Evolutionary conservation across 257 asterid species (phyloP).

Genomic region (Salvia miltiorrhiza): DNA sequence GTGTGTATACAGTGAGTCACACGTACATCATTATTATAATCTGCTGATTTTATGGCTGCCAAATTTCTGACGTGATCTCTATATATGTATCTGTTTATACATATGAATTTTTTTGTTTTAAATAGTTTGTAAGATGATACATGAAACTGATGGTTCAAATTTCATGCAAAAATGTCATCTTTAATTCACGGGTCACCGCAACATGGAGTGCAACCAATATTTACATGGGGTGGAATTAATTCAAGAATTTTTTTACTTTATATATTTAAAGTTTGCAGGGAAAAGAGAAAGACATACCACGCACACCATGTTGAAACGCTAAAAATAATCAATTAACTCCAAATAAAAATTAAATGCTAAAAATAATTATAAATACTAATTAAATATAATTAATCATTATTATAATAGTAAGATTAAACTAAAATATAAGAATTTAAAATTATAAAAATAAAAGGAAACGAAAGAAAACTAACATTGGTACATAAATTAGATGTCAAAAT

Average conservation of each 20-base stretch:
- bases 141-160: neutral
- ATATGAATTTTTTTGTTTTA: neutral
- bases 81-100: neutral
- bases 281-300: no score
- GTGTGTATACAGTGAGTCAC: conserved; percentile 5
- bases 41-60: conserved; percentile 17
- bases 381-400: no score
- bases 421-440: no score
- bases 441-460: no score
- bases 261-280: neutral
- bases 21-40: conserved; percentile 21
- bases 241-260: neutral
- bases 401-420: no score
- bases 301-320: no score
- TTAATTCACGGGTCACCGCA: conserved; percentile 16
- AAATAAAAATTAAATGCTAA: no score
- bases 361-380: no score
- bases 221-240: no score
- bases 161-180: neutral
- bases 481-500: no score
- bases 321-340: no score
- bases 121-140: neutral
- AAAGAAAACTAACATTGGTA: no score
- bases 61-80: conserved; percentile 13
- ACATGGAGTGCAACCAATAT: neutral